Evolutionary conservation across 768 basidiomycete species (phyloP).

Genomic region (Termitomyces sp.): DNA sequence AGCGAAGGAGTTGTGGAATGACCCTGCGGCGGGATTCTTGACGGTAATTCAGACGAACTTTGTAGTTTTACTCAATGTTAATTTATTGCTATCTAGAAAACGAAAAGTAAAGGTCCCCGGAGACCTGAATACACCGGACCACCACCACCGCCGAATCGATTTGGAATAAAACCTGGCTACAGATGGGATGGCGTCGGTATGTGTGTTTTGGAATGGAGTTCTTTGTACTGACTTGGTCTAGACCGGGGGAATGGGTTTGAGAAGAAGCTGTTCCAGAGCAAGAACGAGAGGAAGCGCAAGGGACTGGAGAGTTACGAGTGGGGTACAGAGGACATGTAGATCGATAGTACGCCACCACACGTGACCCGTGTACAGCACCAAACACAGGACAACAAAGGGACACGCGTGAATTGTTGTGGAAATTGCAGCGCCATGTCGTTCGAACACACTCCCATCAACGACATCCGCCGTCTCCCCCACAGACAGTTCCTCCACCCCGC

Average conservation of each 20-base stretch:
- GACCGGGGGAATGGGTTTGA: slow-evolving; percentile 94
- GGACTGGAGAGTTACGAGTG: slow-evolving; percentile 74
- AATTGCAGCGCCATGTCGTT: slow-evolving; percentile 72
- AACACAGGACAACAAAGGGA: slow-evolving; percentile 17
- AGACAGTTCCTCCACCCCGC: slow-evolving; percentile 64
- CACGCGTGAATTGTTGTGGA: slow-evolving; percentile 1
- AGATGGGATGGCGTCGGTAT: slow-evolving; percentile 98
- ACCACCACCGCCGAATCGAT: slow-evolving; percentile 89
- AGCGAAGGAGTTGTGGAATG: slow-evolving; percentile 87
- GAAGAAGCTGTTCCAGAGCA: slow-evolving; percentile 82
- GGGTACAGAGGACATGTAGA: slow-evolving; percentile 92
- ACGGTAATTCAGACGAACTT: slow-evolving; percentile 50
- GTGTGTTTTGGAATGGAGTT: slow-evolving; percentile 12
- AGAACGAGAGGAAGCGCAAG: slow-evolving; percentile 69
- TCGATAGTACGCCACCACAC: neutral
- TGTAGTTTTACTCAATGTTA: neutral
- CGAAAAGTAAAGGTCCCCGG: slow-evolving; percentile 65
- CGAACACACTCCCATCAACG: slow-evolving; percentile 79
- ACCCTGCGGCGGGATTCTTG: slow-evolving; percentile 94
- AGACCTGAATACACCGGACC: slow-evolving; percentile 87
- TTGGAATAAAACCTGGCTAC: slow-evolving; percentile 92
- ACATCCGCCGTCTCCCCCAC: slow-evolving; percentile 75
- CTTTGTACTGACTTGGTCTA: slow-evolving; percentile 22
- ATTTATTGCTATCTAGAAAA: slow-evolving; percentile 47
- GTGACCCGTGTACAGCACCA: slow-evolving; percentile 2